phyloP scores from a whole-genome alignment of 2,329 filamentous ascomycete species.

The Fusarium sp. region DNA sequence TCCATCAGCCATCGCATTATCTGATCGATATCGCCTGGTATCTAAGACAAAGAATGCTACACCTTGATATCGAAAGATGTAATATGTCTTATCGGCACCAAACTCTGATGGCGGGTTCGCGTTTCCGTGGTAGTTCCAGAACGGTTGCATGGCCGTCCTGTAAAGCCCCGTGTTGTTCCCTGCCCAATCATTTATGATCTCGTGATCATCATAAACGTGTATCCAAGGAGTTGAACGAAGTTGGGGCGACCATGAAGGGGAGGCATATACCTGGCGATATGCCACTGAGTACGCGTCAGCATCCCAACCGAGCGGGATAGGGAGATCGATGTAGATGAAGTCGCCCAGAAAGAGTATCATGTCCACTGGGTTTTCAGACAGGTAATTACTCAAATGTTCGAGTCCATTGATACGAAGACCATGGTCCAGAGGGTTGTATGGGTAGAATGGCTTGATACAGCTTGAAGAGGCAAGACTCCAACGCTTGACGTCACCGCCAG shows the following conservation, averaged over 20 bases:
- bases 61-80: neutral
- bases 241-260: neutral
- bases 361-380: neutral
- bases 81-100: neutral
- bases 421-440: neutral
- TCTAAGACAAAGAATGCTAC: neutral
- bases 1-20: neutral
- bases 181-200: slow-evolving; percentile 4
- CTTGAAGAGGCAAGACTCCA: neutral
- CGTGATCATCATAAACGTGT: neutral
- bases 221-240: neutral
- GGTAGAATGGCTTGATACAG: neutral
- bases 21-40: neutral
- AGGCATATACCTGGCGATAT: neutral
- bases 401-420: neutral
- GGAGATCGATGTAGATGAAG: neutral
- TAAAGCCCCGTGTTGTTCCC: neutral
- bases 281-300: neutral
- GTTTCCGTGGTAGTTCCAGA: neutral
- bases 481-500: rapidly evolving
- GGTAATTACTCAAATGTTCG: neutral
- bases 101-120: neutral
- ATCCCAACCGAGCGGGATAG: neutral
- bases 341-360: neutral
- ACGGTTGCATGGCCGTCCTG: neutral